Evolutionary conservation across 1,139 yeast genomes (phyloP), one percentile per base, ranked within the genome.

Genomic region (Debaryomycetaceae sp.): DNA sequence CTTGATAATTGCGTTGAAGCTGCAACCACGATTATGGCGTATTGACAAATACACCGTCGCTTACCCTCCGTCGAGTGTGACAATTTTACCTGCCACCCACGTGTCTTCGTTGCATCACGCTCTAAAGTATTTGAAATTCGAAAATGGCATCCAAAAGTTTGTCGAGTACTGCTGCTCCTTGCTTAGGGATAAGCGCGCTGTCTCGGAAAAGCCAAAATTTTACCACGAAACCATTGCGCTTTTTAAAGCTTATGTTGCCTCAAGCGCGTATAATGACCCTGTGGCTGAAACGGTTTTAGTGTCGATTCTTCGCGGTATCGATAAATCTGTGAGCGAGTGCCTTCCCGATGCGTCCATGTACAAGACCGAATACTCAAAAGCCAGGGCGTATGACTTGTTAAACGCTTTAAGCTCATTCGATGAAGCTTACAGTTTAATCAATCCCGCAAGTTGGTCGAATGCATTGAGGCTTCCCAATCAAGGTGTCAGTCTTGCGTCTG

Each of bases 361-460:
- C 28, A 32, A 53, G 2, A 52, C 52, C 31, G 74, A 68, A 32
- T 69, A 63, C 35, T 63, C 75, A 3, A 54, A 57, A 30, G 54
- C 70, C 1, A 46, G 62, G 16, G 70, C 75, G 0, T 72, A 67
- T 40, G 70, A 70, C 25, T 40, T 25, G 10, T 16, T 25, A 5
- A 7, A 15, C 14, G 5, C 23, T 21, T 5, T 11, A 14, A 11
- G 16, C 16, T 14, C 6, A 26, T 19, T 53, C 27, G 62, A 60
- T 5, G 20, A 10, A 18, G 6, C 10, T 6, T 6, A 18, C 8
- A 7, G 8, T 10, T 18, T 7, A 6, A 10, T 18, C 20, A 63
- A 68, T 33, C 82, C 85, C 3, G 40, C 55, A 2, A 53, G 46
- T 14, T 73, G 73, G 68, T 55, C 68, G 19, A 54, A 51, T 23